Evolutionary conservation across 805 yeast genomes (phyloP).

Genomic region (Candida xiaguanensis): DNA sequence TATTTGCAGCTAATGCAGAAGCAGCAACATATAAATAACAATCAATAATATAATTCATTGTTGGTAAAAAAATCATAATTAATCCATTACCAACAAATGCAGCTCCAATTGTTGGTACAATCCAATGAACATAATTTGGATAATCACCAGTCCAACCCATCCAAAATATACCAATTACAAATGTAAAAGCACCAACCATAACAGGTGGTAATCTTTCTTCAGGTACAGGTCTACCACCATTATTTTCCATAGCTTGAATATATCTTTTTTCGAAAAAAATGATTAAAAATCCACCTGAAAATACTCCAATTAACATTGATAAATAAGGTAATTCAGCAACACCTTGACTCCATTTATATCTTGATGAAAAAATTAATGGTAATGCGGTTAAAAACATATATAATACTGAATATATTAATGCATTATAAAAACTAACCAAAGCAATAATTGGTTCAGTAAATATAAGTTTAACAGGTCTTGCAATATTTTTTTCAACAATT

Average conservation of each 20-base stretch:
- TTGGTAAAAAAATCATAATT: constrained; percentile 54
- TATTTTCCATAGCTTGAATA: constrained; percentile 41
- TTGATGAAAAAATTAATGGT: constrained; percentile 44
- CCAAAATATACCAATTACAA: constrained; percentile 82
- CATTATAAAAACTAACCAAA: constrained; percentile 42
- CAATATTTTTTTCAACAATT: constrained; percentile 31
- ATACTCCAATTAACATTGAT: constrained; percentile 67
- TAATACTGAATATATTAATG: constrained; percentile 47
- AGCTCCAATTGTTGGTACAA: constrained; percentile 51
- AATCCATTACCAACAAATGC: constrained; percentile 42
- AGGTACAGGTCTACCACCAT: constrained; percentile 61
- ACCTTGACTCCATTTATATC: constrained; percentile 59
- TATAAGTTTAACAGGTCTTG: constrained; percentile 38
- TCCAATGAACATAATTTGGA: constrained; percentile 72
- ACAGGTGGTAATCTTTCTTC: constrained; percentile 79
- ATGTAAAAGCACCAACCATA: constrained; percentile 65
- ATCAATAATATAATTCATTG: constrained; percentile 59
- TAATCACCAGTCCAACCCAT: constrained; percentile 85
- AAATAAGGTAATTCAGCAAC: constrained; percentile 77
- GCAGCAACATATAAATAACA: constrained; percentile 57
- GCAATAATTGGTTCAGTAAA: constrained; percentile 41
- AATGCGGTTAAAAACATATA: constrained; percentile 44
- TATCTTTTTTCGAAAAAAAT: constrained; percentile 57
- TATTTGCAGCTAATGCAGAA: constrained; percentile 62
- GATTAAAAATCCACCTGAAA: constrained; percentile 52